Evolutionary conservation across 805 yeast genomes (phyloP).

Genomic region (Starmerella scarabaei): DNA sequence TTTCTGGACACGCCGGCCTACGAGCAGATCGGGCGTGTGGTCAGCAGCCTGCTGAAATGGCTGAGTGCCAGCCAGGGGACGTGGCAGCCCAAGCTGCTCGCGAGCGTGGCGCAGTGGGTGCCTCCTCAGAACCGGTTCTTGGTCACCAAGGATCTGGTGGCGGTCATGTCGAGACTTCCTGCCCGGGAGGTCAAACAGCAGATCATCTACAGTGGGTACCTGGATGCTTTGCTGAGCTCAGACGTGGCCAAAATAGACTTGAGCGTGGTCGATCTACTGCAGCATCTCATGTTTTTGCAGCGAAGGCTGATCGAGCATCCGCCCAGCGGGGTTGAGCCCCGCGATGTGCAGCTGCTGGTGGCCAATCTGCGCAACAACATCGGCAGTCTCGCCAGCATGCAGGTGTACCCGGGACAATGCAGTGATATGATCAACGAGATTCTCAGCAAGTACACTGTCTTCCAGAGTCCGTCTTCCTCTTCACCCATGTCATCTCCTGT

Average conservation of each 20-base stretch:
- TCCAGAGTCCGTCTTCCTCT: not conserved
- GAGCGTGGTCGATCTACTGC: constrained; percentile 66
- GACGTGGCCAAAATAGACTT: constrained; percentile 77
- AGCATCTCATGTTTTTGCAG: constrained; percentile 29
- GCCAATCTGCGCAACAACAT: constrained; percentile 32
- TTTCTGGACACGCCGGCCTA: constrained; percentile 7
- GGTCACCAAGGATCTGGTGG: constrained; percentile 39
- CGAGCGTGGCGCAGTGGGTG: constrained; percentile 57
- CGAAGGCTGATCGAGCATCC: constrained; percentile 17
- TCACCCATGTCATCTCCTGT: not conserved
- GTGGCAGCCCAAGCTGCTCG: constrained; percentile 50
- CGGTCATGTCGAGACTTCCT: constrained; percentile 18
- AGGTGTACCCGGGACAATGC: constrained; percentile 76
- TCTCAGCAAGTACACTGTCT: constrained; percentile 22
- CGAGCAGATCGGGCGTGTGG: constrained; percentile 7
- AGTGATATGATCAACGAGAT: constrained; percentile 68
- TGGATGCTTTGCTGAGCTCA: constrained; percentile 10
- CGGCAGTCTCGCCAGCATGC: constrained; percentile 58
- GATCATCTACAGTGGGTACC: constrained; percentile 13
- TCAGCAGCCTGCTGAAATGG: constrained; percentile 9
- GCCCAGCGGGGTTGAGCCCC: constrained; percentile 3
- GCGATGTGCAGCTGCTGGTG: constrained; percentile 5
- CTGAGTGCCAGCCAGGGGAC: constrained; percentile 10
- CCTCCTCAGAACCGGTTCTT: constrained; percentile 69
- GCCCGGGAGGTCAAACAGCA: constrained; percentile 11